A percentile compares a stretch with the other conserved stretches of the same genome.
These are phyloP conservation scores for Fusarium sterilihyphosum DNA, from an alignment of 2,329 filamentous ascomycete genomes.

Conservation along the genomic window DNA sequence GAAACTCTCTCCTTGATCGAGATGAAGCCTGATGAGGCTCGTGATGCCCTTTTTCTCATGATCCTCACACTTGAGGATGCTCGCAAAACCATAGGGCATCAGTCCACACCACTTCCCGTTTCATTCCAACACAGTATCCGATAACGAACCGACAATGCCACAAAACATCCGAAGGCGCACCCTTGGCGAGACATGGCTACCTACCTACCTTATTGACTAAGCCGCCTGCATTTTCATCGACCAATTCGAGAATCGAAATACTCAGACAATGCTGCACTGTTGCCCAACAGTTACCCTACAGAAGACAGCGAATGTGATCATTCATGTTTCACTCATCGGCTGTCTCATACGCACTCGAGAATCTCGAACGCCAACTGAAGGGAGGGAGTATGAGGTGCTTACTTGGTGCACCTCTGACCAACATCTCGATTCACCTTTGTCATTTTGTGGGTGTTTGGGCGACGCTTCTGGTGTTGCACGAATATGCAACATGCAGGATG, in stretches of 20 bases:
- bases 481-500: neutral
- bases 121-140: slow-evolving; percentile 11
- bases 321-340: neutral
- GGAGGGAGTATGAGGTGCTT: neutral
- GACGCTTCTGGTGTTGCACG: neutral
- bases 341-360: slow-evolving; percentile 14
- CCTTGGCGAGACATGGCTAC: slow-evolving; percentile 5
- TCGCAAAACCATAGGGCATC: neutral
- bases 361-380: neutral
- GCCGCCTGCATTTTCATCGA: neutral
- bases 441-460: neutral
- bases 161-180: neutral
- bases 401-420: neutral
- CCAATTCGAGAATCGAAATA: neutral
- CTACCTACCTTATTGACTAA: neutral
- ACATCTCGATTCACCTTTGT: neutral
- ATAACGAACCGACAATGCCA: neutral
- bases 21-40: neutral
- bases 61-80: neutral
- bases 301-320: neutral
- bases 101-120: neutral
- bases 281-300: slow-evolving; percentile 14
- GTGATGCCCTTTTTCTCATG: neutral
- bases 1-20: neutral
- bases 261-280: neutral